Percentiles rank a stretch among this genome's conserved stretches.
These are phyloP conservation scores for Cercospora brassicicola DNA, from an alignment of 2,329 filamentous ascomycete species.

Conservation along the genomic window DNA sequence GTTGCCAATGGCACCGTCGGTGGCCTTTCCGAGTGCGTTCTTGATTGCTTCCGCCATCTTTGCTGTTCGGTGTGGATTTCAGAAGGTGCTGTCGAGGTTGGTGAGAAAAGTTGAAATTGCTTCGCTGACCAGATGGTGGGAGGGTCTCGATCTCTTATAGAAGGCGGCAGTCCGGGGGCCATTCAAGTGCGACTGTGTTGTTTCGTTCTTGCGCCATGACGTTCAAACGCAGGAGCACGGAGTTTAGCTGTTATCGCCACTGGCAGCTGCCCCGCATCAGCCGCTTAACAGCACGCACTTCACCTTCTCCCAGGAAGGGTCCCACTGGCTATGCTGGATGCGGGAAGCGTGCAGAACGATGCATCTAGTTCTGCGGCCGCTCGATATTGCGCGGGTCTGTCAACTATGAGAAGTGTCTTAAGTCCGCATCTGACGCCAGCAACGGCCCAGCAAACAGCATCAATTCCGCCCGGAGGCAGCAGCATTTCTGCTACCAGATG, in stretches of 20 bases:
- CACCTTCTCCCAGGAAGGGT: not conserved
- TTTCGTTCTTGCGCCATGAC: not conserved
- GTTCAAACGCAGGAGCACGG: not conserved
- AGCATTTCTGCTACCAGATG: not conserved
- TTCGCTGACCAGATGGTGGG: not conserved
- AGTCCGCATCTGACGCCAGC: not conserved
- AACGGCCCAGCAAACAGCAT: not conserved
- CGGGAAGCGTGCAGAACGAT: not conserved
- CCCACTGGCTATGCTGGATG: not conserved
- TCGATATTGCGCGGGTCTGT: not conserved
- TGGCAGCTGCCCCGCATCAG: not conserved
- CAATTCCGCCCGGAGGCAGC: not conserved
- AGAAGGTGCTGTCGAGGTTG: not conserved
- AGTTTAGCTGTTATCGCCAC: not conserved
- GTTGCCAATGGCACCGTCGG: constrained; percentile 29
- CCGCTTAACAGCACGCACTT: not conserved
- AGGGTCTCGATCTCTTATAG: not conserved
- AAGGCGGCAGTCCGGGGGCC: not conserved
- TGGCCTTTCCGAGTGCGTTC: constrained; percentile 28
- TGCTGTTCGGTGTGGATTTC: not conserved
- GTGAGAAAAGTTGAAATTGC: not conserved
- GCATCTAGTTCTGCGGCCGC: not conserved
- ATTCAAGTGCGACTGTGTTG: not conserved
- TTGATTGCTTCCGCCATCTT: constrained; percentile 24
- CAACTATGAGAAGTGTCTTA: not conserved